Percentiles rank a stretch among this genome's conserved stretches.
Conservation (phyloP, 2,329 filamentous ascomycete species). For the Fusarium zealandicum region DNA sequence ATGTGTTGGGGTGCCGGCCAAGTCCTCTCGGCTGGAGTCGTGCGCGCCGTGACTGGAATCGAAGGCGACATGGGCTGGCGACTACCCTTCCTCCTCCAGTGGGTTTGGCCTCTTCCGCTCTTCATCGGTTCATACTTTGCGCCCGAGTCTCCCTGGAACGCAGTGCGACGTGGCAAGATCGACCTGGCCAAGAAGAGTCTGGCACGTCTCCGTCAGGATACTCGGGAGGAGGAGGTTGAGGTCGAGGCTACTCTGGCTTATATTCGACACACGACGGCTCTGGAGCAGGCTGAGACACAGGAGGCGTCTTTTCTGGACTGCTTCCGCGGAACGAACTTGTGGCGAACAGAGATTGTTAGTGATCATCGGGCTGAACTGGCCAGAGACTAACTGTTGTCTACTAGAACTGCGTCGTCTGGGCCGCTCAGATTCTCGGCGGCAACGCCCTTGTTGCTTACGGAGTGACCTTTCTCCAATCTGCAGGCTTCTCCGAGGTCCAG, state of each 20-base stretch:
- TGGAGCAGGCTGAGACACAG: conserved; percentile 48
- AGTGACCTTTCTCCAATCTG: conserved; percentile 49
- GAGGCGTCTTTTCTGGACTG: conserved; percentile 51
- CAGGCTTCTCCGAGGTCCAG: conserved; percentile 47
- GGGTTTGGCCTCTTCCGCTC: conserved; percentile 44
- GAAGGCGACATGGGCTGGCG: conserved; percentile 47
- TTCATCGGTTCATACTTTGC: conserved; percentile 41
- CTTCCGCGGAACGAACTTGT: conserved; percentile 53
- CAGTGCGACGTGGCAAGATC: conserved; percentile 40
- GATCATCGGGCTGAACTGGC: background rate
- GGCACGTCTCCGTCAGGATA: conserved; percentile 34
- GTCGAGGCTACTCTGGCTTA: conserved; percentile 30
- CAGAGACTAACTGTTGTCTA: background rate
- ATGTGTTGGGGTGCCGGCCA: conserved; percentile 55
- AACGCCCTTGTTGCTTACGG: conserved; percentile 47
- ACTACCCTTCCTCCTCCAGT: conserved; percentile 48
- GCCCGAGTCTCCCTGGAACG: conserved; percentile 43
- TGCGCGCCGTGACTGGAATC: conserved; percentile 45
- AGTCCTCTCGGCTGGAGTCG: conserved; percentile 50
- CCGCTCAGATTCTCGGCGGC: conserved; percentile 49
- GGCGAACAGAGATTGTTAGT: conserved; percentile 49
- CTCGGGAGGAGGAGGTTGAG: conserved; percentile 35
- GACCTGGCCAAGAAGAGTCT: conserved; percentile 39
- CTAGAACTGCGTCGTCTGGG: conserved; percentile 49
- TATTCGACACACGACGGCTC: conserved; percentile 30